Conservation (phyloP, 2,329 filamentous ascomycete species). For the Phyllachora maydis region DNA sequence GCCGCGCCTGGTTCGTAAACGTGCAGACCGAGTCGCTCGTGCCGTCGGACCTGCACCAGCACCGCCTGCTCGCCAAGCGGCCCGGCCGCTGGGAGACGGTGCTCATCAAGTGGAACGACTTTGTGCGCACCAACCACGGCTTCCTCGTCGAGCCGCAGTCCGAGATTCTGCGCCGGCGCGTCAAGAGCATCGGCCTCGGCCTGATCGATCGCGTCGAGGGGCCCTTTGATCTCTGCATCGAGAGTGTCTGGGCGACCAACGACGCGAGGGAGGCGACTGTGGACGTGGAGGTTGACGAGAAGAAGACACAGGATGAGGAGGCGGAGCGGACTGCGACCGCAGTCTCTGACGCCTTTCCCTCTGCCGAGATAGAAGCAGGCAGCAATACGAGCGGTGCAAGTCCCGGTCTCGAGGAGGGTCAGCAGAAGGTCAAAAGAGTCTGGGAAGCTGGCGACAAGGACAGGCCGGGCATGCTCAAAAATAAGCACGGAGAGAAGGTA, state of each 20-base stretch:
- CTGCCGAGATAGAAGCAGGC: too few species aligned
- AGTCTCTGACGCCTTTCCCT: too few species aligned
- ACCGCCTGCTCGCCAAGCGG: constrained; percentile 59
- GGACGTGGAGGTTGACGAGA: constrained; percentile 5
- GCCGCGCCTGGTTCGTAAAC: constrained; percentile 84
- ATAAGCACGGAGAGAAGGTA: constrained; percentile 19
- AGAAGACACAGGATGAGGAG: too few species aligned
- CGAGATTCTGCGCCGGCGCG: constrained; percentile 70
- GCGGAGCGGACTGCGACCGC: too few species aligned
- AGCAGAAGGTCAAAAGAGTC: too few species aligned
- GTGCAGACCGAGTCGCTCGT: constrained; percentile 88
- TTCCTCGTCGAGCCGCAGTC: constrained; percentile 83
- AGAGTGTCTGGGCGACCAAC: constrained; percentile 84
- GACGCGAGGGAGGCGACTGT: constrained; percentile 17
- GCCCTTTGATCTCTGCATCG: constrained; percentile 70
- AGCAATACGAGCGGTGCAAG: too few species aligned
- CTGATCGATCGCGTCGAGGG: constrained; percentile 78
- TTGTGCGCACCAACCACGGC: constrained; percentile 87
- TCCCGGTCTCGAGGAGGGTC: too few species aligned
- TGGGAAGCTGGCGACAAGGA: too few species aligned
- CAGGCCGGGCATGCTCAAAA: constrained; percentile 16
- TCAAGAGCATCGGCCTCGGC: constrained; percentile 70
- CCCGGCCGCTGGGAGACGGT: constrained; percentile 89
- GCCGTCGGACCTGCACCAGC: constrained; percentile 89
- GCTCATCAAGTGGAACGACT: constrained; percentile 76